A percentile compares a stretch with the other conserved stretches of the same genome.
phyloP scores from a whole-genome alignment of 2,329 filamentous ascomycete species.

The Diaporthe caulivora region DNA sequence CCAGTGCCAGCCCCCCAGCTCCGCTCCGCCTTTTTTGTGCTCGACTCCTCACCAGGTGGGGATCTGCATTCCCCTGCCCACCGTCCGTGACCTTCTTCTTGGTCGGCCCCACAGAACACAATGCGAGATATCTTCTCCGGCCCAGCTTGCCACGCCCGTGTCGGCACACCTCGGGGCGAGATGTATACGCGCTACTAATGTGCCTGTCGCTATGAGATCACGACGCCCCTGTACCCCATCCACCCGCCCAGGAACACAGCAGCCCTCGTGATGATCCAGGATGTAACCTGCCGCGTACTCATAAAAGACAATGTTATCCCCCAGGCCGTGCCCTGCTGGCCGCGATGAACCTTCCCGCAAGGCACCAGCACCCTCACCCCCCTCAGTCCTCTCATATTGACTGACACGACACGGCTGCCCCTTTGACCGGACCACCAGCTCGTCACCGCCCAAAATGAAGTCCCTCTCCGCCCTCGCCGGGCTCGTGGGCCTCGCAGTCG shows the following conservation, averaged over 20 bases:
- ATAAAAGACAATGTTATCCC: conserved; percentile 24
- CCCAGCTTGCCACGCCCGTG: background rate
- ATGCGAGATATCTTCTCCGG: background rate
- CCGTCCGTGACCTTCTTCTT: background rate
- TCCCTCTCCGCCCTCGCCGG: conserved; percentile 4
- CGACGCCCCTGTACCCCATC: background rate
- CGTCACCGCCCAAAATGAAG: conserved; percentile 27
- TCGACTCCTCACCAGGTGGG: background rate
- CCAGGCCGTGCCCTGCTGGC: background rate
- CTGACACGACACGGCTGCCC: background rate
- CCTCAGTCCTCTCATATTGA: background rate
- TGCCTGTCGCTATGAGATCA: background rate
- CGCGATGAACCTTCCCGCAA: background rate
- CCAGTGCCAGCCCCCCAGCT: background rate
- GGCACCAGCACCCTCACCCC: conserved; percentile 2
- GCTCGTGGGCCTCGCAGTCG: conserved; percentile 22
- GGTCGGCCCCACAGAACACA: conserved; percentile 12
- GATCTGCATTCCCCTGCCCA: conserved; percentile 2
- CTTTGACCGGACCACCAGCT: background rate
- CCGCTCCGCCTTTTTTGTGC: conserved; percentile 2
- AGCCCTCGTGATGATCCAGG: conserved; percentile 6
- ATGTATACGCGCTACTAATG: background rate
- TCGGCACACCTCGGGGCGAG: conserved; percentile 31
- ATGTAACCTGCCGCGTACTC: conserved; percentile 20
- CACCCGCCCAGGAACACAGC: conserved; percentile 9